Evolutionary conservation across 768 basidiomycete genomes (phyloP), one percentile per base, ranked within the genome.

Genomic region (Rubroboletus pulcherrimus): DNA sequence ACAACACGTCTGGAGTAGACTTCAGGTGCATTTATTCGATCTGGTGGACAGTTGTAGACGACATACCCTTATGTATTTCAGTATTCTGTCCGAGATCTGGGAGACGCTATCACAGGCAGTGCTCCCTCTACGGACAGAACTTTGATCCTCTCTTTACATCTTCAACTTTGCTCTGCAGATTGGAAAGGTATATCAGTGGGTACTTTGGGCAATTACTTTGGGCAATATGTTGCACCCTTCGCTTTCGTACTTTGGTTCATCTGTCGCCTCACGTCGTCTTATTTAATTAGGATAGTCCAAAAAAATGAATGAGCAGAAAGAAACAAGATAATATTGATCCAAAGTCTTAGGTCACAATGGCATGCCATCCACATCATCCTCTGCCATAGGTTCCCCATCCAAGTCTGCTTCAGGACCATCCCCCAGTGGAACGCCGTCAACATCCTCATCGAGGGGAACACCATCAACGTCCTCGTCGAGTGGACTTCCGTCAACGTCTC

Each of bases 391-490:
- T 44, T 63, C 63, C 40, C 71, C 68, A 47, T 70, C 68, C 0
- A 66, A 35, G n/a, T 68, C 64, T 9, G 49, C 53, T 43, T 66
- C 60, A 24, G 58, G 53, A 43, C 49, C 66, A 33, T 54, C 44
- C 21, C 50, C 53, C 58, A 79, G 64, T 7, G 76, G 73, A 37
- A 63, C 67, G 9, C 78, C 79, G 35, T 78, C 76, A 15, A 75
- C 50, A 46, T 77, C 76, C 19, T 68, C 72, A 29, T 61, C 61
- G 29, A 73, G 54, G 17, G 67, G 61, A 53, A 61, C 56, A 31
- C 70, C 60, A 49, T 73, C 68, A 51, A 63, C 62, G 26, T 66
- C 57, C 24, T 58, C 55, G 17, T 59, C 56, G 49, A 79, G 65
- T 4, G 75, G 73, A 29, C 61, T 71, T 0, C 77, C 78, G 35